These are phyloP conservation scores for Penicillium daleae DNA, from an alignment of 495 filamentous ascomycete genomes.

Conservation along the genomic window DNA sequence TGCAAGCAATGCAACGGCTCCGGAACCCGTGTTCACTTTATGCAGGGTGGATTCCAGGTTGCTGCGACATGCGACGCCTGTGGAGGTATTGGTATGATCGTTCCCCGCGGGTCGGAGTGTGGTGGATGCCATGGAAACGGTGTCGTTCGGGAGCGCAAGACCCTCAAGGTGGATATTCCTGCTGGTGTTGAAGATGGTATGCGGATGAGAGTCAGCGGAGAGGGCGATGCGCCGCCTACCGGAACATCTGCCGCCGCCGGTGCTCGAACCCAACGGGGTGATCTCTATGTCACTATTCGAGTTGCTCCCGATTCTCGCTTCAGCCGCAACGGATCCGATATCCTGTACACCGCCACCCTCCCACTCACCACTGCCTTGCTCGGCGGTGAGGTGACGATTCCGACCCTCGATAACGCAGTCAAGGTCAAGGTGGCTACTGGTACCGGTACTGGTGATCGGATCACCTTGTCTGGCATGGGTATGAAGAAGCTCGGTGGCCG, in stretches of 20 bases:
- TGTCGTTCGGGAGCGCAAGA: constrained; percentile 75
- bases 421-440: constrained; percentile 87
- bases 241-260: constrained; percentile 63
- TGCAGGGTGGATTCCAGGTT: constrained; percentile 95
- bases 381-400: constrained; percentile 85
- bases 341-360: constrained; percentile 88
- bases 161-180: constrained; percentile 85
- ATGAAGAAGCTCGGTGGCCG: constrained; percentile 78
- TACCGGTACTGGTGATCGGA: constrained; percentile 88
- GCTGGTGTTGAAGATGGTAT: constrained; percentile 95
- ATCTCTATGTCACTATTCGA: constrained; percentile 83
- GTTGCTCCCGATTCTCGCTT: constrained; percentile 87
- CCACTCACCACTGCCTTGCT: constrained; percentile 92
- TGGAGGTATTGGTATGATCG: constrained; percentile 69
- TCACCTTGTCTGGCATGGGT: constrained; percentile 83
- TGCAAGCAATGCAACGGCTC: constrained; percentile 86
- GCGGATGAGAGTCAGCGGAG: constrained; percentile 76
- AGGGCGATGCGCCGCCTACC: constrained; percentile 83
- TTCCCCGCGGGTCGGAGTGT: constrained; percentile 81
- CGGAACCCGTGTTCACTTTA: constrained; percentile 82
- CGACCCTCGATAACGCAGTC: constrained; percentile 87
- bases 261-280: constrained; percentile 66
- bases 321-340: constrained; percentile 79
- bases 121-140: constrained; percentile 76
- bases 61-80: constrained; percentile 84